Evolutionary conservation across 1,284 basidiomycete species (phyloP), one percentile per base, ranked within the genome.

Genomic region (Sporisorium scitamineum): DNA sequence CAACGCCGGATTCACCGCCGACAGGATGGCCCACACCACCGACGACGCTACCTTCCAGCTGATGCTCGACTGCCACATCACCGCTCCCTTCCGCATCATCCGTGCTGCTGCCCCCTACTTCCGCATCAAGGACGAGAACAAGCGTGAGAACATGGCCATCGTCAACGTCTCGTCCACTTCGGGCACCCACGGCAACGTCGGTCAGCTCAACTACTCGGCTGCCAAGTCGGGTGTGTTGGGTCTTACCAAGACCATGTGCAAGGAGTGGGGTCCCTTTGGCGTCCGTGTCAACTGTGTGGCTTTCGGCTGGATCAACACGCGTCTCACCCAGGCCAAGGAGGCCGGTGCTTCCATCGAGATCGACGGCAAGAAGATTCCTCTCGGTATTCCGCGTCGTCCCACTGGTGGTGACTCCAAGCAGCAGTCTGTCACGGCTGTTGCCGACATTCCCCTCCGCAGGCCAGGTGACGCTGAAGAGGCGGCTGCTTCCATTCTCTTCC

Each of bases 1-100:
- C 87, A 94, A 94, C 76, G 91, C 93, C 61, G 93, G 93, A 47
- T 94, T 94, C 87, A 94, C 93, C 2, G 92, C 89, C 79, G 93
- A 94, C 88, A 87, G 84, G 86, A 94, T 94, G 93, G 87, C 93
- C 45, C 93, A 94, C 87, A 93, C 92, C 4, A 93, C 91, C 77
- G 90, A 91, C 9, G 93, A 94, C 85, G 92, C 93, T 44, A 90
- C 90, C 1, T 94, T 90, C 85, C 91, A 93, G 77, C 88, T 92
- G 76, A 94, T 94, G 83, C 88, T 92, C 86, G 92, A 92, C 83
- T 91, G 93, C 69, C 75, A 80, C 62, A 62, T 72, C 61, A 65
- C 70, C 22, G 81, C 80, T 26, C 93, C 93, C 1, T 94, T 94
- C 90, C 88, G 93, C 44, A 90, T 94, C 79, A 88, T 94, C 62